A percentile compares a stretch with the other conserved stretches of the same genome.
These are phyloP conservation scores for Alnus rubra DNA, from an alignment of 306 rosid species.

Conservation along the genomic window DNA sequence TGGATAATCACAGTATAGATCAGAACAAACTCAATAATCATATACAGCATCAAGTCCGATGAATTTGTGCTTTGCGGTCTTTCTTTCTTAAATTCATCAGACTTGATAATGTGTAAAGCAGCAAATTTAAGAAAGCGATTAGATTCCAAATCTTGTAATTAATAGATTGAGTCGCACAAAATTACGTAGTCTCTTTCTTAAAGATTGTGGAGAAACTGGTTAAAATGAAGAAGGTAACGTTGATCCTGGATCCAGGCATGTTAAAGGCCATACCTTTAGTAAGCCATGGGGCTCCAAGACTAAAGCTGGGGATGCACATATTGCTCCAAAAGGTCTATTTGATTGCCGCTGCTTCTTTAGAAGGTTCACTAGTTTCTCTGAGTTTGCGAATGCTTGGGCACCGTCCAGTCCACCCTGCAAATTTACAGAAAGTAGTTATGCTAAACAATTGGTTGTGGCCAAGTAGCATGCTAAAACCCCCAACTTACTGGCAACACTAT, in stretches of 20 bases:
- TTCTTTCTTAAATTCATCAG: no score
- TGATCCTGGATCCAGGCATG: neutral
- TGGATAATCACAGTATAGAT: neutral
- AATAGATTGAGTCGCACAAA: neutral
- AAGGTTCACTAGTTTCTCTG: slow-evolving; percentile 66
- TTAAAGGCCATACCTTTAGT: slow-evolving; percentile 59
- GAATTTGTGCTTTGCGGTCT: neutral
- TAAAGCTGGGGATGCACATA: slow-evolving; percentile 93
- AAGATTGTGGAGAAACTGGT: neutral
- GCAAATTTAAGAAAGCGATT: neutral
- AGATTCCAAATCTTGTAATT: neutral
- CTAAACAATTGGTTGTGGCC: slow-evolving; percentile 4
- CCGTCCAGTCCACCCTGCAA: slow-evolving; percentile 95
- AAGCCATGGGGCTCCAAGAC: slow-evolving; percentile 91
- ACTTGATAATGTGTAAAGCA: neutral
- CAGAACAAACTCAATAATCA: neutral
- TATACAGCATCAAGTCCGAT: neutral
- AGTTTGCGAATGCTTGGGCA: slow-evolving; percentile 83
- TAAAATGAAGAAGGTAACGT: neutral
- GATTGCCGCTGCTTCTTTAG: slow-evolving; percentile 72
- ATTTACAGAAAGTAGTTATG: slow-evolving; percentile 22
- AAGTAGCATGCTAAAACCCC: neutral
- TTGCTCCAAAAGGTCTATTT: slow-evolving; percentile 84
- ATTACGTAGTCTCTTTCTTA: neutral
- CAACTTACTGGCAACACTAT: slow-evolving; percentile 81